Conservation (phyloP, 768 basidiomycete species). For the Leccinum disarticulatum region DNA sequence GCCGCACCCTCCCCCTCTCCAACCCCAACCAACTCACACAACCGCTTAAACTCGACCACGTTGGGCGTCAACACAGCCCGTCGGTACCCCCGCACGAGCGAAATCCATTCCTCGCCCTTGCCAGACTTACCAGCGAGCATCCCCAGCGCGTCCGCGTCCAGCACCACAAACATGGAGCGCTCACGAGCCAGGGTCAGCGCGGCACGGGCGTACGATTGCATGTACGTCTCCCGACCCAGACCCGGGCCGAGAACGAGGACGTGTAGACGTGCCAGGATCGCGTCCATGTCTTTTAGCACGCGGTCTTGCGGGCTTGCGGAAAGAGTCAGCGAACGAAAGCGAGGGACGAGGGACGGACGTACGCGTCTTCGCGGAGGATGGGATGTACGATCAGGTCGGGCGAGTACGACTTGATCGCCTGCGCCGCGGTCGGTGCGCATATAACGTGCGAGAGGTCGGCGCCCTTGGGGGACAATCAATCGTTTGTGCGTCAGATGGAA, state of each 20-base stretch:
- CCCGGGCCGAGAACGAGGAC: conserved; percentile 94
- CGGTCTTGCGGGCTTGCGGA: conserved; percentile 43
- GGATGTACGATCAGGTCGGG: conserved; percentile 98
- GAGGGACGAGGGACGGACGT: conserved; percentile 25
- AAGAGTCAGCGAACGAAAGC: neutral
- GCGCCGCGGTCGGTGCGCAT: conserved; percentile 89
- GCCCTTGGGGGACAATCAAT: conserved; percentile 49
- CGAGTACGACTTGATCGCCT: conserved; percentile 94
- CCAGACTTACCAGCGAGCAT: conserved; percentile 57
- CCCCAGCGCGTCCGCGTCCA: conserved; percentile 93
- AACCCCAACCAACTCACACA: conserved; percentile 73
- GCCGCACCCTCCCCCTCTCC: conserved; percentile 51
- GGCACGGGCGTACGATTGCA: conserved; percentile 78
- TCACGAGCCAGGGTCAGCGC: conserved; percentile 73
- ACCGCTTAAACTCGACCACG: conserved; percentile 85
- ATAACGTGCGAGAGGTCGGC: conserved; percentile 97
- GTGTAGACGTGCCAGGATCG: conserved; percentile 82
- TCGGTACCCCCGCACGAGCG: conserved; percentile 78
- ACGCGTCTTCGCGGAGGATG: conserved; percentile 72
- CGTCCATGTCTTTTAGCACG: conserved; percentile 55
- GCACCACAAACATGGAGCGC: conserved; percentile 82
- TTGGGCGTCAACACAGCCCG: conserved; percentile 93
- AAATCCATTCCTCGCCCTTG: conserved; percentile 58
- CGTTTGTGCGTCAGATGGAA: neutral
- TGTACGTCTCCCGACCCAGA: conserved; percentile 86